Base-by-base conservation (phyloP, 2,329 filamentous ascomycete species). In the Fusarium veterinarium region DNA sequence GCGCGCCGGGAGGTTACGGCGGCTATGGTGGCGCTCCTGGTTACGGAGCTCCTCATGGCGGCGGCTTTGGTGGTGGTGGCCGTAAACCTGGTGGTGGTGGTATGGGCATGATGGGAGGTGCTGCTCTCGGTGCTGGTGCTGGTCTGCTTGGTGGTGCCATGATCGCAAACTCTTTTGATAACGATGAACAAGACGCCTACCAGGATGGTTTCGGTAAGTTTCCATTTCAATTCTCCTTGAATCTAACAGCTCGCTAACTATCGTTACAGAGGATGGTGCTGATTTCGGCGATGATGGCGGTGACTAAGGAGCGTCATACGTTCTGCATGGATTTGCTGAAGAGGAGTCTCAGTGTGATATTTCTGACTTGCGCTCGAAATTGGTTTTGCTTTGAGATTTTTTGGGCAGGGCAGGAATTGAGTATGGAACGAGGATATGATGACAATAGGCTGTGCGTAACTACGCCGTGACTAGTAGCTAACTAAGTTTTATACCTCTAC, bases 111-210 rank as follows among this genome's bases (percentile, higher is more conserved):
- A 89, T 87, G 3, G 94, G 93, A 52, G 94, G 91, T 57, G 90
- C 91, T 13, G 93, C 93, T 28, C 84, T 97, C 46, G 95, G 95
- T 83, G 81, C 93, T 8, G 95, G 94, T 74, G 95, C 92, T 71
- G 95, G 95, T 81, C 78, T 97, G 79, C 77, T 97, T 2, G 95
- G 94, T 75, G 95, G 95, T 61, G 88, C 90, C 69, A 70, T 97
- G 76, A 81, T 97, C 37, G 91, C 87, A 5, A 86, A 92, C 77
- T 91, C 91, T 3, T 86, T 95, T 56, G 83, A 92, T 62, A 89
- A 92, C 68, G 80, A 87, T 51, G 82, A 93, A 73, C 83, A 91
- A 67, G 85, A 89, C 9, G 87, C 88, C 35, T 91, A 87, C 62
- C 75, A 83, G 44, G 81, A 86, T 1, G 86, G 85, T 61, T 84